Evolutionary conservation across 2,329 filamentous ascomycete genomes (phyloP).

Genomic region (Cladosporium sp.): DNA sequence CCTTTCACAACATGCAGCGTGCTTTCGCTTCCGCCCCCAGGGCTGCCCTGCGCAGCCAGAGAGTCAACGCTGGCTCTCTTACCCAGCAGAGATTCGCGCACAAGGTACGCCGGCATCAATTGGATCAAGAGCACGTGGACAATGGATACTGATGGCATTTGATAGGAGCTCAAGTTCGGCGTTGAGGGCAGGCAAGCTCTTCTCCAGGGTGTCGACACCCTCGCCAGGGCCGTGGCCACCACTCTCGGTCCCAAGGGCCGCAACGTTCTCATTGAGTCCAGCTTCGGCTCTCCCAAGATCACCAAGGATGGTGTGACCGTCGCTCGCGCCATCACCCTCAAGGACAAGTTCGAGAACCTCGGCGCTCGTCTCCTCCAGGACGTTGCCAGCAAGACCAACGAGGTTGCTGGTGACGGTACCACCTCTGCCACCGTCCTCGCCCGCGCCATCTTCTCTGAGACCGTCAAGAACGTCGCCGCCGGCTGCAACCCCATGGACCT

Average conservation of each 20-base stretch:
- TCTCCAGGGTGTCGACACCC: slow-evolving; percentile 91
- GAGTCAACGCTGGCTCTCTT: slow-evolving; percentile 55
- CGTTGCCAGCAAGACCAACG: slow-evolving; percentile 98
- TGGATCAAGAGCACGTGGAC: slow-evolving; percentile 1
- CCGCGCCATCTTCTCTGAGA: slow-evolving; percentile 98
- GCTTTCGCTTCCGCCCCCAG: slow-evolving; percentile 79
- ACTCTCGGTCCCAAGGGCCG: slow-evolving; percentile 97
- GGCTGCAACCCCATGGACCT: slow-evolving; percentile 99
- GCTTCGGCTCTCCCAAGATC: slow-evolving; percentile 98
- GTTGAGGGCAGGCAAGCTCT: slow-evolving; percentile 89
- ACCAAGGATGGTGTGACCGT: slow-evolving; percentile 72
- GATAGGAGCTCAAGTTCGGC: slow-evolving; percentile 93
- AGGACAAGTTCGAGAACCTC: slow-evolving; percentile 99
- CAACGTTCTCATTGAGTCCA: slow-evolving; percentile 97
- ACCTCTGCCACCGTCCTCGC: slow-evolving; percentile 97
- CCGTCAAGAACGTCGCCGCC: slow-evolving; percentile 98
- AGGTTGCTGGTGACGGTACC: slow-evolving; percentile 96
- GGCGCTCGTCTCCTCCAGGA: slow-evolving; percentile 95
- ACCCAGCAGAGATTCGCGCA: slow-evolving; percentile 96
- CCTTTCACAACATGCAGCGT: slow-evolving; percentile 73
- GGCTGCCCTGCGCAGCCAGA: slow-evolving; percentile 74
- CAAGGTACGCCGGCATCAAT: slow-evolving; percentile 67
- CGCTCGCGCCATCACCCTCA: slow-evolving; percentile 78
- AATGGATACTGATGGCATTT: slow-evolving; percentile 32
- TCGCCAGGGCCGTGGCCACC: slow-evolving; percentile 92